Evolutionary conservation across 2,329 filamentous ascomycete genomes (phyloP), one percentile per base, ranked within the genome.

Genomic region (Exserohilum turcica): DNA sequence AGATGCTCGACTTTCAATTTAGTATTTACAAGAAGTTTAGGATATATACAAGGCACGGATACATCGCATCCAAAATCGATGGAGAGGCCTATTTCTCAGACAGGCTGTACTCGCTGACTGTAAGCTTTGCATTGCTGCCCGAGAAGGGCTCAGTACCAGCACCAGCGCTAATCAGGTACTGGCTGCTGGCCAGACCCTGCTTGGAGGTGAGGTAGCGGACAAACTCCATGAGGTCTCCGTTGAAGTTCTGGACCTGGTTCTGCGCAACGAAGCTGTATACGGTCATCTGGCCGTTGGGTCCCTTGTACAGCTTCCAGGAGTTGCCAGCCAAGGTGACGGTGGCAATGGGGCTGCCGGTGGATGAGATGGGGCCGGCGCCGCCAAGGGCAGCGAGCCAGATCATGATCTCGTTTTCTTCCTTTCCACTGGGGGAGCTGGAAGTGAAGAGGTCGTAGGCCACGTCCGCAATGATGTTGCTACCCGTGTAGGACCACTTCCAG

Each of bases 391-490:
- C 80, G 39, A 86, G 76, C 85, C 86, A 88, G 60, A 88, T 79
- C 85, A 88, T 88, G 62, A 88, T 76, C 72, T 88, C 86, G 65
- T 84, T 86, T 61, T 83, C 76, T n/a, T 78, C 66, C 40, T 59
- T 67, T 36, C 76, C 78, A 27, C 73, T 72, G 1, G 81, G 77
- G 15, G 76, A 76, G 36, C 80, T 76, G 6, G 76, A 75, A 13
- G 84, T 84, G 74, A 87, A 87, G 44, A 87, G 71, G 66, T 87
- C 84, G 64, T 85, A 87, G 12, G 84, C 77, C 13, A 88, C 84
- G 63, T 87, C 79, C 46, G 83, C 82, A 29, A 83, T 74, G 43
- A 86, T 68, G 50, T 54, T 57, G 44, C 70, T 75, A 54, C 78
- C 80, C 27, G 76, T 77, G 72, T 86, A 85, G 29, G 54, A 68